Evolutionary conservation across 2,329 filamentous ascomycete species (phyloP).

Genomic region (Alternaria alternata): DNA sequence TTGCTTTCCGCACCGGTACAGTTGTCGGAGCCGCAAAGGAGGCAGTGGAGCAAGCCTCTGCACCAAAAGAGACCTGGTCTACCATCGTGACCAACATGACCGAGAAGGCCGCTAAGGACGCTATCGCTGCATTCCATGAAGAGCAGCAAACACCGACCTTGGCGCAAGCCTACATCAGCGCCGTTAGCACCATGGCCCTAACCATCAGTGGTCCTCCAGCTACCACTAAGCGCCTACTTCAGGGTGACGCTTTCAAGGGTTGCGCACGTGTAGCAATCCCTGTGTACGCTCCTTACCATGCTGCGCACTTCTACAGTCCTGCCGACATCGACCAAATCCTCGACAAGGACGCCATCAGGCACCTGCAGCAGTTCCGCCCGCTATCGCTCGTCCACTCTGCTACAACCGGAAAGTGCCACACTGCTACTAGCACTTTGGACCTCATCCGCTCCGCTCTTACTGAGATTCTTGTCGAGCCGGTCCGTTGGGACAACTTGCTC

Average conservation of each 20-base stretch:
- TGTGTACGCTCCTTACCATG: constrained; percentile 68
- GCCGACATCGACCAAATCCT: constrained; percentile 63
- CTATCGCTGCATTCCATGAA: constrained; percentile 66
- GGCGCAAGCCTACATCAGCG: constrained; percentile 65
- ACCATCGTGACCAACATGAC: constrained; percentile 68
- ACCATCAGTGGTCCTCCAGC: constrained; percentile 67
- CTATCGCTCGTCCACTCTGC: constrained; percentile 58
- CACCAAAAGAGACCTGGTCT: constrained; percentile 71
- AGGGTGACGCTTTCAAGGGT: constrained; percentile 58
- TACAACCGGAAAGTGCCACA: constrained; percentile 56
- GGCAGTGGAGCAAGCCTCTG: constrained; percentile 60
- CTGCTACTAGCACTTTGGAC: constrained; percentile 56
- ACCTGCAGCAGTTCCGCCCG: constrained; percentile 55
- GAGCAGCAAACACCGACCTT: constrained; percentile 61
- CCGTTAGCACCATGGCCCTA: constrained; percentile 65
- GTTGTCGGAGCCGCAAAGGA: constrained; percentile 54
- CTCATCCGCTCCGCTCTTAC: constrained; percentile 54
- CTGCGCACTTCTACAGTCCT: constrained; percentile 62
- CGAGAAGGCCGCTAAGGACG: constrained; percentile 60
- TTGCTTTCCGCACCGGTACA: constrained; percentile 70
- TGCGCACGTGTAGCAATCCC: constrained; percentile 62
- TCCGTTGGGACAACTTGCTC: constrained; percentile 60
- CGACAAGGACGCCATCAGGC: constrained; percentile 48
- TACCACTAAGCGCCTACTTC: constrained; percentile 61
- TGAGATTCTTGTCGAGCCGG: constrained; percentile 58